Conservation (phyloP, 495 filamentous ascomycete genomes). For the Podospora pseudoanserina region DNA sequence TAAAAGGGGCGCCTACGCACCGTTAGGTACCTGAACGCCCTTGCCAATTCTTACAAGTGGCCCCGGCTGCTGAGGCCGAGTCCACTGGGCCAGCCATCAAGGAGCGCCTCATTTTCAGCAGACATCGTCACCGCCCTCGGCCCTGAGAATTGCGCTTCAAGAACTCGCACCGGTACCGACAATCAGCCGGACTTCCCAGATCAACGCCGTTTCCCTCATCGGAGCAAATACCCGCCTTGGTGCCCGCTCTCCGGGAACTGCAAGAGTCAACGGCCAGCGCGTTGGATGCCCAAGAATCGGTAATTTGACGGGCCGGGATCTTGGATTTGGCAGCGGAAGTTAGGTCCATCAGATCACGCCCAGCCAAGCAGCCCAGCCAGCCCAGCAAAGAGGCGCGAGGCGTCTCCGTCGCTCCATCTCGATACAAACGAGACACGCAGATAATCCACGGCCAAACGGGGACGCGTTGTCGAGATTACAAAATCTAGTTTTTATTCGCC, state of each 20-base stretch:
- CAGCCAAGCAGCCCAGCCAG: not conserved
- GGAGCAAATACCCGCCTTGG: conserved; percentile 4
- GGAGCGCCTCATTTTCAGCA: not conserved
- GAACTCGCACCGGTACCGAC: conserved; percentile 1
- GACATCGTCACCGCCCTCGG: not conserved
- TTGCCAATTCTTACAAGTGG: not conserved
- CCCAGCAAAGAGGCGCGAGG: not conserved
- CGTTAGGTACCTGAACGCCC: not conserved
- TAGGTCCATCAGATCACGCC: conserved; percentile 5
- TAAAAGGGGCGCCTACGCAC: not conserved
- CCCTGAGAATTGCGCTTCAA: not conserved
- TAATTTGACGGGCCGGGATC: conserved; percentile 15
- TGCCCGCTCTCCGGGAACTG: not conserved
- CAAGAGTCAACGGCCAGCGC: conserved; percentile 1
- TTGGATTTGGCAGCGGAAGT: conserved; percentile 9
- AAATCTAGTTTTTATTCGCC: conserved; percentile 12
- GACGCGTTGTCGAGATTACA: conserved; percentile 5
- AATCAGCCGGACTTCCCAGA: not conserved
- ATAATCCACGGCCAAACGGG: conserved; percentile 10
- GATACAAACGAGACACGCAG: conserved; percentile 11
- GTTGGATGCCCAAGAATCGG: conserved; percentile 19
- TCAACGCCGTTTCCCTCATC: conserved; percentile 3
- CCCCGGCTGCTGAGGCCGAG: not conserved
- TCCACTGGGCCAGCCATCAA: not conserved
- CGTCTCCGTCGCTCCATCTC: conserved; percentile 7